Evolutionary conservation across 495 filamentous ascomycete species (phyloP).

Genomic region (Lepraria neglecta): DNA sequence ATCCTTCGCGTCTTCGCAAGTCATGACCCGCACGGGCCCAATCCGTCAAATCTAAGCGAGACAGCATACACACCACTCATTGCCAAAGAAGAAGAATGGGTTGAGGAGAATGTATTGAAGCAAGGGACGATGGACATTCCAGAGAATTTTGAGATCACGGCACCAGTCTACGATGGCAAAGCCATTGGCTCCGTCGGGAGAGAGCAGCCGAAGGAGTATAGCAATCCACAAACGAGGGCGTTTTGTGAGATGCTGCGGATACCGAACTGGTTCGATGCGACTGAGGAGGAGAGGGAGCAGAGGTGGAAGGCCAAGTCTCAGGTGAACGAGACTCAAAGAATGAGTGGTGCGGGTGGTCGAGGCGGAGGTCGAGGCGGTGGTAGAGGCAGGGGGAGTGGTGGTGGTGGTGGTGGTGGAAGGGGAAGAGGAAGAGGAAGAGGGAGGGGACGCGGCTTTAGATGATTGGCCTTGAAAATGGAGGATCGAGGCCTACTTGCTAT

Average conservation of each 20-base stretch:
- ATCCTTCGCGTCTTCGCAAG: slow-evolving; percentile 76
- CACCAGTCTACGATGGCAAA: slow-evolving; percentile 56
- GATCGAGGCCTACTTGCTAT: not conserved
- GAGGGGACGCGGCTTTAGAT: slow-evolving; percentile 9
- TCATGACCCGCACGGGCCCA: slow-evolving; percentile 49
- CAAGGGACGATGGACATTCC: slow-evolving; percentile 58
- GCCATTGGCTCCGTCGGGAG: slow-evolving; percentile 30
- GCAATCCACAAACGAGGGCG: slow-evolving; percentile 66
- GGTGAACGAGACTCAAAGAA: slow-evolving; percentile 30
- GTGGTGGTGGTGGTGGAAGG: slow-evolving; percentile 30
- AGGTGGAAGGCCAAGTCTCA: slow-evolving; percentile 42
- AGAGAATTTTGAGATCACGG: slow-evolving; percentile 67
- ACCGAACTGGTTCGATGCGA: slow-evolving; percentile 66
- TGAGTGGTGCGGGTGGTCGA: slow-evolving; percentile 31
- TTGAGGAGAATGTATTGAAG: slow-evolving; percentile 63
- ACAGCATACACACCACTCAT: slow-evolving; percentile 57
- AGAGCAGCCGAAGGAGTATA: slow-evolving; percentile 65
- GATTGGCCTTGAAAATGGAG: not conserved
- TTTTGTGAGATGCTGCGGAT: slow-evolving; percentile 78
- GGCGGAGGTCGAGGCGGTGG: slow-evolving; percentile 31
- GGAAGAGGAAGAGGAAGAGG: slow-evolving; percentile 34
- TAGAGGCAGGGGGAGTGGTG: slow-evolving; percentile 22
- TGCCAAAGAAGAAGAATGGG: slow-evolving; percentile 61
- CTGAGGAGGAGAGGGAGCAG: slow-evolving; percentile 57
- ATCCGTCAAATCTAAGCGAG: slow-evolving; percentile 48